Evolutionary conservation across 2,329 filamentous ascomycete genomes (phyloP), one percentile per base, ranked within the genome.

Genomic region (Fusarium protoensiforme): DNA sequence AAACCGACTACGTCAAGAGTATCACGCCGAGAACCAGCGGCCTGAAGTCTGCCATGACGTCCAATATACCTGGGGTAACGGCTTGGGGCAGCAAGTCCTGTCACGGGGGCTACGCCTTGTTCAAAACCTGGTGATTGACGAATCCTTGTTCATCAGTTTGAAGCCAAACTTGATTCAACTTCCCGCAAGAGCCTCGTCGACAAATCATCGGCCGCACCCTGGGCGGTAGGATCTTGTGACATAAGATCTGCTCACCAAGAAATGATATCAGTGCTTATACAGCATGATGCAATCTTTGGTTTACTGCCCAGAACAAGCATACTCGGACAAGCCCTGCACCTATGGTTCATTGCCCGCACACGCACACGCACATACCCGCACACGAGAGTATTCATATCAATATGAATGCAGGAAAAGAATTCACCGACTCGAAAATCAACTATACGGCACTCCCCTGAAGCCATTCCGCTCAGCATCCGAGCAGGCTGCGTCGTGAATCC

Each of bases 1-100:
- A 62, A 58, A 24, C 27, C 61, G 53, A 59, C 54, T 54, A 58
- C 66, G 29, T 61, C 61, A 64, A 46, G 59, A 48, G 24, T 31
- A 56, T 60, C 35, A 46, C 31, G 60, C 59, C 57, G 43, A 61
- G 41, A 48, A 39, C 46, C 14, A 53, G 46, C 46, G 48, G 58
- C 31, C 53, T 65, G 24, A 43, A 8, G 20, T 35, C 53, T 35
- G 54, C 14, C 33, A 20, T 7, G 51, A 39, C 48, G 43, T 48
- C 43, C 22, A 61, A 43, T 22, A 33, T 57, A 57, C 41, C 41
- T 35, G 39, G 18, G 18, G 46, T 31, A 20, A 53, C 31, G 46
- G 27, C 29, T 5, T 20, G 10, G 46, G 27, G 46, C 27, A 53
- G 18, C 46, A 53, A 53, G 46, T 8, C 46, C 7, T 31, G 46